Base-by-base conservation (phyloP, 2,329 filamentous ascomycete species). In the Pseudocercospora crystallina region DNA sequence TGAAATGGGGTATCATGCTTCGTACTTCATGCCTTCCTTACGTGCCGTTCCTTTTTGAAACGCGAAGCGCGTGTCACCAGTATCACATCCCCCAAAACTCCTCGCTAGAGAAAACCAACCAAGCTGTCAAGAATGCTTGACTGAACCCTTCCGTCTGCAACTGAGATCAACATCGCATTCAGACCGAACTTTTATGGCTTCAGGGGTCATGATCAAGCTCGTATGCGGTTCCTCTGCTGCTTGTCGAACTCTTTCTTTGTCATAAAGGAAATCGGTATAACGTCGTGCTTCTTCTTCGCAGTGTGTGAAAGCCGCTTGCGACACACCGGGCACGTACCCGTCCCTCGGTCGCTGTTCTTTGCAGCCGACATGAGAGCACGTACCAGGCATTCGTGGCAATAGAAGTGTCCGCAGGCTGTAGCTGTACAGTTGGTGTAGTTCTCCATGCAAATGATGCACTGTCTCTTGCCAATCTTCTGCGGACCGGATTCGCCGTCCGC, bases 391-490 rank as follows among this genome's bases (percentile, higher is more conserved):
- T 78, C 77, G 59, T 85, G 81, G 63, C 82, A 85, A 66, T 84
- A 85, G 17, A 85, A 71, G 61, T 85, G 82, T 0, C 82, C 82
- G 61, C 82, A 85, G 15, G 75, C 67, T 2, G 82, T 84, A 2
- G 75, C 79, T 2, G 82, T 84, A 8, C 82, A 74, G 62, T 84
- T 76, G 8, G 76, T 81, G 2, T 78, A 80, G 3, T 71, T 75
- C 57, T 85, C 82, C 78, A 85, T 80, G 67, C 82, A 85, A 15
- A 85, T 80, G 38, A 83, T 81, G 63, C 82, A 85, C 72, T 80
- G 62, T 78, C 77, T 5, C 67, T 75, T 15, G 69, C 77, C 57
- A 78, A 71, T 32, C 70, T 60, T 32, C 39, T 59, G 57, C 10
- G 61, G 55, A 60, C 67, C 12, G 57, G 63, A 38, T 8, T 43